These are phyloP conservation scores for Lecanicillium sp. DNA, from an alignment of 2,329 filamentous ascomycete species.

Conservation along the genomic window DNA sequence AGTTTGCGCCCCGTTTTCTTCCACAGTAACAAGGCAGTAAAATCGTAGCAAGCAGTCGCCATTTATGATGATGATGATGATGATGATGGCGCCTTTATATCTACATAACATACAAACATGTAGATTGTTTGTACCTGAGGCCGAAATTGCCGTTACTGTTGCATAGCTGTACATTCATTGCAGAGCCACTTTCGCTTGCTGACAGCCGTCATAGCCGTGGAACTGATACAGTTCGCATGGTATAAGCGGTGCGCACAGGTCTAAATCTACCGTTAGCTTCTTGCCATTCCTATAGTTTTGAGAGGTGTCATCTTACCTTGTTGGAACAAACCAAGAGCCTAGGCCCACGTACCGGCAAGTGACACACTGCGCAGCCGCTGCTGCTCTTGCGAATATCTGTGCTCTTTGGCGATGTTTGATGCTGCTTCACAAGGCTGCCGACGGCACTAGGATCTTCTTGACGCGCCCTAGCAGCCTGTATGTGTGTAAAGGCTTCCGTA, in stretches of 20 bases:
- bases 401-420: constrained; percentile 17
- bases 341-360: constrained; percentile 38
- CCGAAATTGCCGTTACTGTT: too few species aligned
- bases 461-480: constrained; percentile 32
- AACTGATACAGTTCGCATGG: constrained; percentile 38
- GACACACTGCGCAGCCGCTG: constrained; percentile 40
- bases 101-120: too few species aligned
- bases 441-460: background rate
- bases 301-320: constrained; percentile 28
- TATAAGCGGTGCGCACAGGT: constrained; percentile 36
- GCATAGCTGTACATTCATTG: constrained; percentile 27
- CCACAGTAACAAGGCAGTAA: too few species aligned
- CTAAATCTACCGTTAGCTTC: constrained; percentile 21
- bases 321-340: constrained; percentile 42
- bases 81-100: too few species aligned
- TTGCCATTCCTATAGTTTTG: background rate
- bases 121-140: too few species aligned
- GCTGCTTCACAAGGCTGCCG: background rate
- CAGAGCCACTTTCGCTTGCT: constrained; percentile 33
- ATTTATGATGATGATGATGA: too few species aligned
- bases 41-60: too few species aligned
- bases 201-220: constrained; percentile 27
- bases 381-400: constrained; percentile 32
- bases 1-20: too few species aligned
- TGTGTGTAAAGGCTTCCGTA: constrained; percentile 30